phyloP scores from a whole-genome alignment of 163 green algal species.

The Prototheca cutis region DNA sequence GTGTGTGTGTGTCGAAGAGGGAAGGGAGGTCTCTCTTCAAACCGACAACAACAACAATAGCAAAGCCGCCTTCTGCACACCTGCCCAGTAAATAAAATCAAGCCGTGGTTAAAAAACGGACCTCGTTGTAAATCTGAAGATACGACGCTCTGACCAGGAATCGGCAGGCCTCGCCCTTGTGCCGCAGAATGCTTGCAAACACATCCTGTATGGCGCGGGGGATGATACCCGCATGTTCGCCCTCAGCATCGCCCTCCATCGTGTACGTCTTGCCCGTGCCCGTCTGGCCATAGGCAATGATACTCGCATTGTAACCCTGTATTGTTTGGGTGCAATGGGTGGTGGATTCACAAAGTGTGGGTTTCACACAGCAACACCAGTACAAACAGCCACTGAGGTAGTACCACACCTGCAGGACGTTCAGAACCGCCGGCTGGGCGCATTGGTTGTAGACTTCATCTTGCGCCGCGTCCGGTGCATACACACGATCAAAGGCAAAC shows the following conservation, averaged over 20 bases:
- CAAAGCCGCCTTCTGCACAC: too few relatives aligned
- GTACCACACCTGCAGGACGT: constrained; percentile 65
- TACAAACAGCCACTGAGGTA: too few relatives aligned
- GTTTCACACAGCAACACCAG: too few relatives aligned
- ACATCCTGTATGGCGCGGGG: constrained; percentile 89
- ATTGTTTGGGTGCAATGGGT: too few relatives aligned
- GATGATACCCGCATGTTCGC: constrained; percentile 71
- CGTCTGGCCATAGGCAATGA: constrained; percentile 94
- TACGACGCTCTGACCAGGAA: constrained; percentile 91
- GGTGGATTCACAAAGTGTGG: too few relatives aligned
- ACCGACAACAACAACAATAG: too few relatives aligned
- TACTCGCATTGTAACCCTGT: constrained; percentile 92
- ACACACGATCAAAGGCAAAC: constrained; percentile 91
- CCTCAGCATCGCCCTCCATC: constrained; percentile 63
- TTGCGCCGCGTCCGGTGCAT: constrained; percentile 62
- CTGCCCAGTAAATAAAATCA: too few relatives aligned
- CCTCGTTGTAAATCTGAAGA: constrained; percentile 96
- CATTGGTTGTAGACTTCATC: constrained; percentile 68
- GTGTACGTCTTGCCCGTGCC: constrained; percentile 89
- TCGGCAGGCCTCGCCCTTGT: constrained; percentile 49
- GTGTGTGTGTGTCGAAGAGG: too few relatives aligned
- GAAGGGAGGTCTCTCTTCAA: too few relatives aligned
- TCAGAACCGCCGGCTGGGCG: constrained; percentile 69
- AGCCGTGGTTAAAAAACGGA: too few relatives aligned
- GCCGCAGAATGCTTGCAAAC: constrained; percentile 75